Evolutionary conservation across 345 rosid genomes (phyloP).

Genomic region (Aquilaria yunnanensis): DNA sequence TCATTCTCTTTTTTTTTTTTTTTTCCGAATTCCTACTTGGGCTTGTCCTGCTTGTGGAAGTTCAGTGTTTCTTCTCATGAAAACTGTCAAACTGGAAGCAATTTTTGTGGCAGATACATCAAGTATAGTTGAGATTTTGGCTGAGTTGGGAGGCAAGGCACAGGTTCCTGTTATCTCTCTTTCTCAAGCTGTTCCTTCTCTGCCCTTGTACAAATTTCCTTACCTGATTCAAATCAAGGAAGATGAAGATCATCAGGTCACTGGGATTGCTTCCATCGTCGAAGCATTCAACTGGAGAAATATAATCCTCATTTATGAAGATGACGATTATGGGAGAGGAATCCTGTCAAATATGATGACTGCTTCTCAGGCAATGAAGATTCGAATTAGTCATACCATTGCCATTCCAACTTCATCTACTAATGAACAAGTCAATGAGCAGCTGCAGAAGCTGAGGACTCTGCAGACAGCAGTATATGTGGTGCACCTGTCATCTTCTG

Average conservation of each 20-base stretch:
- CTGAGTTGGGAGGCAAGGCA: slow-evolving; percentile 21
- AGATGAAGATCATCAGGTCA: slow-evolving; percentile 19
- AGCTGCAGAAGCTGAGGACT: slow-evolving; percentile 10
- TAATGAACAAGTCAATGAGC: slow-evolving; percentile 4
- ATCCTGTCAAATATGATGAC: slow-evolving; percentile 9
- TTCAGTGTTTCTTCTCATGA: not conserved
- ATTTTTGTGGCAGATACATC: slow-evolving; percentile 1
- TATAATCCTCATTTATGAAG: slow-evolving; percentile 23
- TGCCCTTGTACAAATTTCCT: slow-evolving; percentile 11
- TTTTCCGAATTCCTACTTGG: too few species aligned
- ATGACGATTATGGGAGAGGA: slow-evolving; percentile 21
- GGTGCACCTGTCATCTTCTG: slow-evolving; percentile 18
- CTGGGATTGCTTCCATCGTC: slow-evolving; percentile 17
- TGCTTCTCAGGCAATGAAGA: slow-evolving; percentile 3
- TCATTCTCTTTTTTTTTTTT: too few species aligned
- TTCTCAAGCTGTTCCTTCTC: slow-evolving; percentile 4
- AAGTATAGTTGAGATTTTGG: not conserved
- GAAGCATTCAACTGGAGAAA: slow-evolving; percentile 22
- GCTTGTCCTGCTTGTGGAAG: too few species aligned
- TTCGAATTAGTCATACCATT: slow-evolving; percentile 8
- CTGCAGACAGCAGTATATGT: slow-evolving; percentile 12
- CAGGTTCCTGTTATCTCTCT: slow-evolving; percentile 48
- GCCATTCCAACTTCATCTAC: slow-evolving; percentile 17
- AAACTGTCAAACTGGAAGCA: slow-evolving; percentile 2
- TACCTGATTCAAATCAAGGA: slow-evolving; percentile 20